Conservation (phyloP, 2,329 filamentous ascomycete species). For the Escovopsis weberi region DNA sequence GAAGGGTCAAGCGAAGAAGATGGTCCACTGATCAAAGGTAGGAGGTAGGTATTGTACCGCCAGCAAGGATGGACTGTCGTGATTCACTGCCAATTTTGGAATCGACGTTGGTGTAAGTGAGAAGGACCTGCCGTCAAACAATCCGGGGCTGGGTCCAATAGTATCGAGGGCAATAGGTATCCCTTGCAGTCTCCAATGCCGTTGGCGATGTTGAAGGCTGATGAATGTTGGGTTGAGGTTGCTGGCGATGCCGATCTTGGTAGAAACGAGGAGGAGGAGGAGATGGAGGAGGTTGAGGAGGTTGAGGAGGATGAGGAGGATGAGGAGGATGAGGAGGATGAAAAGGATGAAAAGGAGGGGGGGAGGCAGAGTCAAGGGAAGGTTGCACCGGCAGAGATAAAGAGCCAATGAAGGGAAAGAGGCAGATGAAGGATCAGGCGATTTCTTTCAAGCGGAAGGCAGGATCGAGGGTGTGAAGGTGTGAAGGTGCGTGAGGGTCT, state of each 20-base stretch:
- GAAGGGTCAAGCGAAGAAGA: too few species aligned
- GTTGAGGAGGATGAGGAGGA: background rate
- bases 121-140: background rate
- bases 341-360: background rate
- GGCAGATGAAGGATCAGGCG: too few species aligned
- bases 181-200: background rate
- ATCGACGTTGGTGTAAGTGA: background rate
- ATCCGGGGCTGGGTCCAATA: background rate
- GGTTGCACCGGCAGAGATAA: too few species aligned
- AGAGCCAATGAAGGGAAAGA: too few species aligned
- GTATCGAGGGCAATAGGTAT: background rate
- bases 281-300: too few species aligned
- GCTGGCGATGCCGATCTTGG: background rate
- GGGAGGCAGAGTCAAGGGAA: too few species aligned
- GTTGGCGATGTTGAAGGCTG: background rate
- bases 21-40: too few species aligned
- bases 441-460: too few species aligned
- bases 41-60: too few species aligned
- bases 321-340: background rate
- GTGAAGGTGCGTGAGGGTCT: too few species aligned
- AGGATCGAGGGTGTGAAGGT: too few species aligned
- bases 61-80: background rate
- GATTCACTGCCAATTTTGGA: background rate
- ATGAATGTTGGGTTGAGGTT: background rate
- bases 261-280: background rate